Evolutionary conservation across 1,284 basidiomycete genomes (phyloP).

Genomic region (Rhodotorula glutinis): DNA sequence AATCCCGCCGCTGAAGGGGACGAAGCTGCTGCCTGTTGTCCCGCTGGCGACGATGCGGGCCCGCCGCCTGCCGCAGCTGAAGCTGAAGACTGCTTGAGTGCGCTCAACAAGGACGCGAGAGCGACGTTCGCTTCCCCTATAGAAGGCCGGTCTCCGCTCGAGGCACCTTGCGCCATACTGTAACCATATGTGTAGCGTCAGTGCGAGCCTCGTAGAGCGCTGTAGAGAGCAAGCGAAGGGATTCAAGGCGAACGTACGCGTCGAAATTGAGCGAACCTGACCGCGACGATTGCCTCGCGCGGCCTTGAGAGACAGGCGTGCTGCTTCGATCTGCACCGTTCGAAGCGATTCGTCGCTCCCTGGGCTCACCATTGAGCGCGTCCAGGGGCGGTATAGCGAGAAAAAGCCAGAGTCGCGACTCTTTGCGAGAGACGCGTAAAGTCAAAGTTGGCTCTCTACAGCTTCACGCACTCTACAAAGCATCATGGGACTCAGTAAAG

Average conservation of each 20-base stretch:
- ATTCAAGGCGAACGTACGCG: conserved; percentile 3
- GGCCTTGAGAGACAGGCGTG: too few relatives aligned
- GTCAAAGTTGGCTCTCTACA: too few relatives aligned
- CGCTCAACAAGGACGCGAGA: conserved; percentile 9
- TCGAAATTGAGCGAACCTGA: not conserved
- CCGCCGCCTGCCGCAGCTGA: not conserved
- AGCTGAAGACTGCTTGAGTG: conserved; percentile 1
- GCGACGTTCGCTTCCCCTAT: conserved; percentile 7
- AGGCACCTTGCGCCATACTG: too few relatives aligned
- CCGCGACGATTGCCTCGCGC: not conserved
- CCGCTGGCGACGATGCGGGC: not conserved
- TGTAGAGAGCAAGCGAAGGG: not conserved
- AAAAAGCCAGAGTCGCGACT: too few relatives aligned
- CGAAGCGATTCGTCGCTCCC: too few relatives aligned
- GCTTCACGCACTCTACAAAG: not conserved
- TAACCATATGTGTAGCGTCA: not conserved
- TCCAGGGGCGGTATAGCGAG: too few relatives aligned
- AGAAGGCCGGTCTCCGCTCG: not conserved
- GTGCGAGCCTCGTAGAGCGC: not conserved
- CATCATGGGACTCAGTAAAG: conserved; percentile 10
- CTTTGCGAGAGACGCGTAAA: too few relatives aligned
- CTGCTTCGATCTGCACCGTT: too few relatives aligned
- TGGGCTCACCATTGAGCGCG: too few relatives aligned
- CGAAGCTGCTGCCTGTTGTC: not conserved
- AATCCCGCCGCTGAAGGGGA: not conserved